Evolutionary conservation across 306 rosid species (phyloP).

Genomic region (Cajanus cajan): DNA sequence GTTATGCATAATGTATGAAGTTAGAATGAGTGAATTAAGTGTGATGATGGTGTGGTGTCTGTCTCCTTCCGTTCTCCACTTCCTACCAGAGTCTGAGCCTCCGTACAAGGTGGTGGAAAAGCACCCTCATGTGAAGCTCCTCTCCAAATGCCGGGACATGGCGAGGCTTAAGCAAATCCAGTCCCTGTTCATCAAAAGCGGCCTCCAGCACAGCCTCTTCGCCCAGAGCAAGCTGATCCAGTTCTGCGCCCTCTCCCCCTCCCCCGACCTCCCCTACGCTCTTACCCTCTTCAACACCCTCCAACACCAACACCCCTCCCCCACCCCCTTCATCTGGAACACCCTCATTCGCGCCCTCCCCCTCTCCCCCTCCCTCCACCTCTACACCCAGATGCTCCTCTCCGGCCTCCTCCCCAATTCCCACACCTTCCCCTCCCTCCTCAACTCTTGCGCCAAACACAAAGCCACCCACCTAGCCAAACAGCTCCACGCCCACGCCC

Average conservation of each 20-base stretch:
- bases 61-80: constrained; percentile 40
- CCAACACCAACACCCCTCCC: no score
- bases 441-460: constrained; percentile 58
- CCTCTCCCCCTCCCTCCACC: constrained; percentile 41
- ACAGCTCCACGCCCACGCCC: constrained; percentile 60
- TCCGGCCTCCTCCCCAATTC: constrained; percentile 61
- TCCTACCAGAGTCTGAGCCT: constrained; percentile 62
- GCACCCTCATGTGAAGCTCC: constrained; percentile 56
- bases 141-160: constrained; percentile 57
- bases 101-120: constrained; percentile 51
- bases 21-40: no score
- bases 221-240: constrained; percentile 68
- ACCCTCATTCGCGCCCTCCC: constrained; percentile 64
- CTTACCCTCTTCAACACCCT: constrained; percentile 46
- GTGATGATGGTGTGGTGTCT: background rate
- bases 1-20: no score
- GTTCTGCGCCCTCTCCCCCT: constrained; percentile 51
- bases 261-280: constrained; percentile 63
- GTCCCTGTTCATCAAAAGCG: constrained; percentile 63
- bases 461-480: constrained; percentile 54
- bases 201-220: constrained; percentile 60
- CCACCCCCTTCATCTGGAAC: constrained; percentile 60
- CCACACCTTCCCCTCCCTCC: constrained; percentile 68
- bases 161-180: constrained; percentile 56
- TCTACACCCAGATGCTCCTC: constrained; percentile 43